Base-by-base conservation (phyloP, 352 stramenopile genomes). In the Globisporangium alternatum region DNA sequence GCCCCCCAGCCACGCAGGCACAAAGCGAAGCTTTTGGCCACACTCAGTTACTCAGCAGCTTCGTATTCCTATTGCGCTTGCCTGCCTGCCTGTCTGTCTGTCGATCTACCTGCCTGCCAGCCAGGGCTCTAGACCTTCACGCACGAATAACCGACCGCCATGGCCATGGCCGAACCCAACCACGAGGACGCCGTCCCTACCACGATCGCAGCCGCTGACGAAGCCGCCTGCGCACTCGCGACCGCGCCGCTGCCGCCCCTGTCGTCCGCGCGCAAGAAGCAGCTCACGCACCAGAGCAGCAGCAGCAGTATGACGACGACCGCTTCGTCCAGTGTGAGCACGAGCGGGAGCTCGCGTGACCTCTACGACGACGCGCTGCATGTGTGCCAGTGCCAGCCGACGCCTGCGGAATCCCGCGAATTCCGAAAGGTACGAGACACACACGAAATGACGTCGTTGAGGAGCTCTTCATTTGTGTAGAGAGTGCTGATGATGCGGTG, bases 401-500 rank as follows among this genome's bases (percentile, higher is more conserved):
- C 72, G 25, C 66, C 75, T 15, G 80, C 83, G 21, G 85, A 93
- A 60, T 78, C 75, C 56, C 85, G 85, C 71, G 85, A 93, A 65
- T 93, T 93, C 63, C 85, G 82, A 67, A 93, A 93, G 83, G 83
- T 90, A 45, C 39, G 39, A 45, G 33, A 17, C 39, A 10, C 12
- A n/a, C 39, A n/a, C 39, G 12, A 54, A n/a, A n/a, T 8, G 15
- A 55, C 62, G 41, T 47, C 41, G 17, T 21, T 22, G 41, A 47
- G 41, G 41, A 47, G 41, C 41, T 47, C 17, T 22, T 47, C 8
- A 17, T n/a, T 19, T n/a, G n/a, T 5, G 5, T n/a, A 3, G 35
- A 41, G 8, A 41, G 35, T 47, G 5, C 17, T 47, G 47, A 67
- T 70, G 45, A 15, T 41, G 9, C 35, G 35, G 35, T 15, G 35